phyloP scores from a whole-genome alignment of 139 green algal genomes.

The Chlorella sp. region DNA sequence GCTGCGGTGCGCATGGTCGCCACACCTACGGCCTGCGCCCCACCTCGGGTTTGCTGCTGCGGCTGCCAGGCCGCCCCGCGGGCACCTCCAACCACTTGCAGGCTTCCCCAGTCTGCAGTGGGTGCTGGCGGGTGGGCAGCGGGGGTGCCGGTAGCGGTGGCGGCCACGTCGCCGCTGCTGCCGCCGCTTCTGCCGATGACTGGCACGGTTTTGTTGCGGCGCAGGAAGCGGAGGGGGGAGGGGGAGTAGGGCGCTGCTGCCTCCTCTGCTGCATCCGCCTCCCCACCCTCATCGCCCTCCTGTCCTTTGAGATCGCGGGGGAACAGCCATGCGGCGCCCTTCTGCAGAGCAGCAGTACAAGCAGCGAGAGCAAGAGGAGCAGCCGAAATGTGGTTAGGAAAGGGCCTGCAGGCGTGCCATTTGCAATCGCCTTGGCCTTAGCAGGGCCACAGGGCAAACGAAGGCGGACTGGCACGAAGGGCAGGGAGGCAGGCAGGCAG shows the following conservation, averaged over 20 bases:
- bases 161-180: background rate
- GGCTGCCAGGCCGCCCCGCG: background rate
- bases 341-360: background rate
- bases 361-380: background rate
- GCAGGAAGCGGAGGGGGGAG: conserved; percentile 32
- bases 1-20: background rate
- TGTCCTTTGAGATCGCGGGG: background rate
- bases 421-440: background rate
- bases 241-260: background rate
- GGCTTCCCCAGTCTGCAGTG: background rate
- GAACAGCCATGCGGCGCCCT: conserved; percentile 37
- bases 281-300: background rate
- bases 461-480: too few species aligned
- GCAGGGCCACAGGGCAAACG: too few species aligned
- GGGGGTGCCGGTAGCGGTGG: background rate
- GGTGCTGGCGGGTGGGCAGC: too few species aligned
- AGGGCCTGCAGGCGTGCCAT: background rate
- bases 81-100: background rate
- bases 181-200: background rate
- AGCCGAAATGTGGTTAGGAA: background rate
- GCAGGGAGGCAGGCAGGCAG: background rate
- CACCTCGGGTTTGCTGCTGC: background rate
- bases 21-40: background rate
- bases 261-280: background rate
- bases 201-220: conserved; percentile 27